Evolutionary conservation across 169 alveolate species (phyloP).

Genomic region (Plasmodium gallinaceum): DNA sequence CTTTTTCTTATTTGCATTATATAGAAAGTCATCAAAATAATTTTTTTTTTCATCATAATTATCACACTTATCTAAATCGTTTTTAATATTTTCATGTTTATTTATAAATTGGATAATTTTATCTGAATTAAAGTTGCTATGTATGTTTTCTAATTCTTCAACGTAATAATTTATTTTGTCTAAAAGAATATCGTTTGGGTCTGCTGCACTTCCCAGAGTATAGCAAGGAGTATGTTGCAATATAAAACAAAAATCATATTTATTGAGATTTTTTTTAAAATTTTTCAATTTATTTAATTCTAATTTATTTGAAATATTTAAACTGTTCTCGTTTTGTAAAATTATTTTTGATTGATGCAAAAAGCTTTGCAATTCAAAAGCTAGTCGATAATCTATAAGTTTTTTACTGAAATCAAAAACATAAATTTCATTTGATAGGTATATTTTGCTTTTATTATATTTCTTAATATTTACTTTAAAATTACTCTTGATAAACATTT

Average conservation of each 20-base stretch:
- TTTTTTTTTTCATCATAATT: constrained; percentile 47
- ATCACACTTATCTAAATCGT: constrained; percentile 14
- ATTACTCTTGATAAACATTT: background rate
- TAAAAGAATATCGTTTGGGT: constrained; percentile 44
- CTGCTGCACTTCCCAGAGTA: constrained; percentile 81
- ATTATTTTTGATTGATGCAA: constrained; percentile 67
- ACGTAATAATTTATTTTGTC: constrained; percentile 22
- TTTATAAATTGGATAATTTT: constrained; percentile 18
- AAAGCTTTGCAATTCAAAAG: constrained; percentile 50
- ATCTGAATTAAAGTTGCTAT: constrained; percentile 25
- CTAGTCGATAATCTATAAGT: constrained; percentile 52
- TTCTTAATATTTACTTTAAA: constrained; percentile 1
- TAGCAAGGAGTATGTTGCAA: constrained; percentile 82
- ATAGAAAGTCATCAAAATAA: constrained; percentile 12
- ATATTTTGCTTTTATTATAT: background rate
- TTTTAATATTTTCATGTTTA: constrained; percentile 20
- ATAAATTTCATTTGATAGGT: constrained; percentile 32
- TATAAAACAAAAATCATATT: constrained; percentile 78
- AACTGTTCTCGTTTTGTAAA: constrained; percentile 20
- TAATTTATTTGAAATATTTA: background rate
- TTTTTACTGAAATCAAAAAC: constrained; percentile 64
- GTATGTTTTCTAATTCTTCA: constrained; percentile 55
- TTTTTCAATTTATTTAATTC: constrained; percentile 35
- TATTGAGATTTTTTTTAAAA: constrained; percentile 45
- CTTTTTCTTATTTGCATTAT: constrained; percentile 16